These are phyloP conservation scores for Arabidopsis hybrid DNA, from an alignment of 441 rosid genomes.

Conservation along the genomic window DNA sequence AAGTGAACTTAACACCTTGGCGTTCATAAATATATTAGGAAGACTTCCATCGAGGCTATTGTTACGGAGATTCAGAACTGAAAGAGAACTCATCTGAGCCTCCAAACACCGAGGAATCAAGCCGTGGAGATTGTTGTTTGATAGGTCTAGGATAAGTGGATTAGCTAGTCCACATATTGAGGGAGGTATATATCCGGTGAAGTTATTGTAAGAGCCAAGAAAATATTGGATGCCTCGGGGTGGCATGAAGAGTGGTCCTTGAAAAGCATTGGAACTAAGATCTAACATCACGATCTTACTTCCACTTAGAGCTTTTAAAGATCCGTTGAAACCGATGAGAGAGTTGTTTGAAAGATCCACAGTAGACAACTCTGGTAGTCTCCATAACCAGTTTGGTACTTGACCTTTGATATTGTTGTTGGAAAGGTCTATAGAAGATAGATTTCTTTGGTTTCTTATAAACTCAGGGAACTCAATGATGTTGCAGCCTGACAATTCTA, in stretches of 20 bases:
- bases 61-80: conserved; percentile 50
- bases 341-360: background rate
- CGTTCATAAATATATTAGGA: conserved; percentile 52
- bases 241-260: background rate
- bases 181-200: conserved; percentile 43
- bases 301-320: background rate
- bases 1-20: conserved; percentile 48
- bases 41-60: conserved; percentile 46
- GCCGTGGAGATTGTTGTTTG: conserved; percentile 47
- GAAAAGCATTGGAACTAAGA: background rate
- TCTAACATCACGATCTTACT: background rate
- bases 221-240: background rate
- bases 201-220: conserved; percentile 40
- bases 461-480: conserved; percentile 2
- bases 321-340: too few relatives aligned
- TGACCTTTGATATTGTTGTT: background rate
- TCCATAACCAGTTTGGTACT: background rate
- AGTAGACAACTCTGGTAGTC: background rate
- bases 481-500: conserved; percentile 27
- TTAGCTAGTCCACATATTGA: conserved; percentile 46
- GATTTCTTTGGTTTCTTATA: background rate
- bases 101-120: conserved; percentile 51
- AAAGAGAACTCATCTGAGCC: conserved; percentile 16
- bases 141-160: conserved; percentile 50
- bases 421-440: background rate